These are phyloP conservation scores for Pseudogymnoascus pannorum DNA, from an alignment of 2,329 filamentous ascomycete genomes.

Conservation along the genomic window DNA sequence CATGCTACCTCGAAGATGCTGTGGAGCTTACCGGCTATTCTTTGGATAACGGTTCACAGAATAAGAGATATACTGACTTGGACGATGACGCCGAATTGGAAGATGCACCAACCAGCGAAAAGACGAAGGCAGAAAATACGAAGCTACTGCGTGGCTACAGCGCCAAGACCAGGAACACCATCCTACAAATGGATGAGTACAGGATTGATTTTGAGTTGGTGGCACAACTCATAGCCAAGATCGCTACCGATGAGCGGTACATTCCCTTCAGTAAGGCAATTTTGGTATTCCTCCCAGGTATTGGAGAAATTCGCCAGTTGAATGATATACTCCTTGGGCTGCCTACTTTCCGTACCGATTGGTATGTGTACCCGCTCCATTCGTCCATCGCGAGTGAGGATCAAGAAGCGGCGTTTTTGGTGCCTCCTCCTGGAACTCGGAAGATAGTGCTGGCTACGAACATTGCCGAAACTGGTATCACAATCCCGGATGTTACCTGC, in stretches of 20 bases:
- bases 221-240: conserved; percentile 66
- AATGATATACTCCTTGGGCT: conserved; percentile 80
- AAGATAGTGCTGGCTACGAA: conserved; percentile 98
- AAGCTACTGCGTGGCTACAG: conserved; percentile 68
- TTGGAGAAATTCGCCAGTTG: conserved; percentile 82
- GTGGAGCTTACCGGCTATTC: conserved; percentile 78
- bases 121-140: conserved; percentile 44
- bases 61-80: conserved; percentile 49
- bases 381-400: conserved; percentile 95
- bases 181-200: conserved; percentile 81
- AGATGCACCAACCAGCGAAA: conserved; percentile 41
- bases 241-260: conserved; percentile 63
- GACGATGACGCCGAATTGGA: conserved; percentile 51
- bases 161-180: conserved; percentile 62
- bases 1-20: conserved; percentile 85
- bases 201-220: conserved; percentile 85
- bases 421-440: conserved; percentile 72
- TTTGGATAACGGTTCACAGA: conserved; percentile 38
- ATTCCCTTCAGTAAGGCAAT: conserved; percentile 77
- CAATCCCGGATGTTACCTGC: conserved; percentile 94
- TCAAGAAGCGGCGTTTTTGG: conserved; percentile 83
- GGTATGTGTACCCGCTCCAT: conserved; percentile 85
- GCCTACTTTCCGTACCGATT: conserved; percentile 64
- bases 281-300: conserved; percentile 88
- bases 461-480: conserved; percentile 97